Percentiles rank a stretch among this genome's conserved stretches.
phyloP scores from a whole-genome alignment of 2,329 filamentous ascomycete species.

The Pseudocercospora crystallina region DNA sequence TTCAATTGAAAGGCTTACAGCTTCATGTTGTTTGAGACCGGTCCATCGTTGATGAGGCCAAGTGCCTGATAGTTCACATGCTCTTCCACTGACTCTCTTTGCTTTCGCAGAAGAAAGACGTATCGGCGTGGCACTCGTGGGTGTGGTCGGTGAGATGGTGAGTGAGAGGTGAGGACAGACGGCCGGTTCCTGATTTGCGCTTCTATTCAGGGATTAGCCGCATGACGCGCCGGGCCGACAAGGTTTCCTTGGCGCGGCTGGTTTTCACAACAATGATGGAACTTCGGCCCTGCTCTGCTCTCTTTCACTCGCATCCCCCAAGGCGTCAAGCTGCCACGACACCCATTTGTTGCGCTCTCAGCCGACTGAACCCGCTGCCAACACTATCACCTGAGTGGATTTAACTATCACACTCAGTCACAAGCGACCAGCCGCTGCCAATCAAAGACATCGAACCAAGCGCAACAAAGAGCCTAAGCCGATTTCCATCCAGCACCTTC shows the following conservation, averaged over 20 bases:
- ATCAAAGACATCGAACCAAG: conserved; percentile 8
- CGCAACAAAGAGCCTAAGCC: conserved; percentile 20
- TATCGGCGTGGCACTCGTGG: background rate
- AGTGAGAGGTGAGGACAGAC: background rate
- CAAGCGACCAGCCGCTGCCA: conserved; percentile 28
- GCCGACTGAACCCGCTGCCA: conserved; percentile 9
- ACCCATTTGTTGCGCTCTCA: conserved; percentile 5
- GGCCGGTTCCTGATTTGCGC: no score
- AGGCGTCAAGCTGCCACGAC: no score
- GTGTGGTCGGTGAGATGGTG: background rate
- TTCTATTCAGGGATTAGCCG: background rate
- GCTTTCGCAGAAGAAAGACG: background rate
- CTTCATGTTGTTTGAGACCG: no score
- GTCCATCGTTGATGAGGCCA: no score
- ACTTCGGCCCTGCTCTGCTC: background rate
- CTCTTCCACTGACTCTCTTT: background rate
- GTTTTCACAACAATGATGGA: background rate
- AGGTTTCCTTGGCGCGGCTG: background rate
- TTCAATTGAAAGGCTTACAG: background rate
- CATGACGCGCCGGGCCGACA: background rate
- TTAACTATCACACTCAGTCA: conserved; percentile 36
- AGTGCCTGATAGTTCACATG: background rate
- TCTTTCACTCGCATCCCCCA: background rate
- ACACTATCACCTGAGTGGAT: conserved; percentile 32
- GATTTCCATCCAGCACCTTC: conserved; percentile 8